Evolutionary conservation across 768 basidiomycete species (phyloP).

Genomic region (Russula brevipes): DNA sequence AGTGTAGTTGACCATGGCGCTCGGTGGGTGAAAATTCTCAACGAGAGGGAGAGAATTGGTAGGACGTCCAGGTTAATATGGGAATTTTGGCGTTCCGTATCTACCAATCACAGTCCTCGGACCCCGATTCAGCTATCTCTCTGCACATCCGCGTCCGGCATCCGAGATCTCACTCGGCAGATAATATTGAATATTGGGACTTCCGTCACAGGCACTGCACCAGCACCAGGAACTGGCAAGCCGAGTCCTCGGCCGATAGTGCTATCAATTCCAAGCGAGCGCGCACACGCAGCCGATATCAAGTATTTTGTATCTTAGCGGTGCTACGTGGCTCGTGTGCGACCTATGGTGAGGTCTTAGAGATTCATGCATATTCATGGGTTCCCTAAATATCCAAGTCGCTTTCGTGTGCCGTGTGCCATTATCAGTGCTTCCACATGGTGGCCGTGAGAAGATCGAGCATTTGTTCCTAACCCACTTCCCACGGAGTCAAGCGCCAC

Average conservation of each 20-base stretch:
- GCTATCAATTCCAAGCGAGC: neutral
- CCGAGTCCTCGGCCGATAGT: neutral
- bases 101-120: slow-evolving; percentile 15
- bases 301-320: neutral
- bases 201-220: neutral
- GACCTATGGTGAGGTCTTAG: neutral
- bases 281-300: neutral
- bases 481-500: neutral
- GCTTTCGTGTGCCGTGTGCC: neutral
- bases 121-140: neutral
- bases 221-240: neutral
- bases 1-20: slow-evolving; percentile 31
- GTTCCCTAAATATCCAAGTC: neutral
- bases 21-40: neutral
- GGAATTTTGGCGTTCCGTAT: slow-evolving; percentile 8
- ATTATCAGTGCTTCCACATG: no score
- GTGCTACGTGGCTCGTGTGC: neutral
- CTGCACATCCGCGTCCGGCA: slow-evolving; percentile 2
- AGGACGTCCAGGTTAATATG: slow-evolving; percentile 2
- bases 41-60: neutral
- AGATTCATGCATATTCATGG: no score
- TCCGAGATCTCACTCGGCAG: neutral
- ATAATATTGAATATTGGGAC: neutral
- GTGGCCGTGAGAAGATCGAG: neutral
- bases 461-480: neutral